Base-by-base conservation (phyloP, 1,139 yeast species). In the Hanseniaspora uvarum region DNA sequence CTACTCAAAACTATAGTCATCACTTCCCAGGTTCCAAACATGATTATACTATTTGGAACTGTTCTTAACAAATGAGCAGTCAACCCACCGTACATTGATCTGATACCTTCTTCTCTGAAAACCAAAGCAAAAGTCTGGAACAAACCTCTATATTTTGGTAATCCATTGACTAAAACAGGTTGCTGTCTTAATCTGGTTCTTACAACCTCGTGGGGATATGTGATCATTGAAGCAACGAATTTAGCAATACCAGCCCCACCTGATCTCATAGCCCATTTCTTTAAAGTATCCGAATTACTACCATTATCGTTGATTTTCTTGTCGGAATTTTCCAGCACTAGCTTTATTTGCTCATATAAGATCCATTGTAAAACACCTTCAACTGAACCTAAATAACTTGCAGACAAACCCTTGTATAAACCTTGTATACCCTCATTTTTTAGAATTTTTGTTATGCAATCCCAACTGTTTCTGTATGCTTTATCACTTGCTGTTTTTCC, bases 21-120 rank as follows among this genome's bases (percentile, higher is more conserved):
- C 47, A 94, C 70, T 65, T 94, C 99, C 97, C 98, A 94, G 1
- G 98, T 89, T 38, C 99, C 98, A 73, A 94, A 94, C 97, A 94
- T 92, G 60, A 94, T 89, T 65, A 94, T 88, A 62, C 96, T 86
- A 68, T 92, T 94, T 2, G 99, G 99, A 49, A 94, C 98, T 0
- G 98, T 94, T 69, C 98, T 79, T 70, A 94, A 77, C 62, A 94
- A 73, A 70, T 94, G 99, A 2, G 98, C 97, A 1, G 98, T 92
- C 64, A 94, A 74, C 0, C 99, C 99, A 57, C 99, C 96, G 65
- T 94, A 94, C 89, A 94, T 85, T 41, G 96, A 85, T 4, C 78
- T 81, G 54, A 92, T 69, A 0, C 99, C 98, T 70, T 94, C 98
- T 65, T 92, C 96, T 63, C 83, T 86, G 21, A 86, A 71, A 18